Evolutionary conservation across 1,284 basidiomycete genomes (phyloP), one percentile per base, ranked within the genome.

Genomic region (Malassezia restricta): DNA sequence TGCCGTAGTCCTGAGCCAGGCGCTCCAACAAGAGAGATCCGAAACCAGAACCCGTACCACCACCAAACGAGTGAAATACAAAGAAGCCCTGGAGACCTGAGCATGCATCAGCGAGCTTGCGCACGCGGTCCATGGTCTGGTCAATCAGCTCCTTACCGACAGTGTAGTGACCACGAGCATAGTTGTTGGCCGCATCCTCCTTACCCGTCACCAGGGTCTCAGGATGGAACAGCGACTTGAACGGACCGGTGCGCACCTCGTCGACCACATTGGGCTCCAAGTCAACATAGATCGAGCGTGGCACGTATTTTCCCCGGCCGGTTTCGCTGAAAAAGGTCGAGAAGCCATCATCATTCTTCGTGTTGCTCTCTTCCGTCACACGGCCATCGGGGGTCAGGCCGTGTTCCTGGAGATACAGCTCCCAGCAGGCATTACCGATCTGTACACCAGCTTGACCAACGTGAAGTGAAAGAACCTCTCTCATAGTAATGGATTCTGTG

Each of bases 101-200:
- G 79, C 91, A 95, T 78, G 92, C 94, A 77, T 98, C 94, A 54
- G 92, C 88, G 61, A 98, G 83, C 67, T 88, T 85, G 73, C 94
- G 87, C 63, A 96, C 79, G 75, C 86, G 90, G 78, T 98, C 94
- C 82, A 96, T 87, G 54, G 92, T 90, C 49, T 83, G 76, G 75
- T 81, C 80, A 66, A 78, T 77, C 46, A 77, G 66, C 76, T 95
- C 91, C 77, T 95, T 96, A 64, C 91, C 91, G 71, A 96, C 82
- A 55, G 92, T 98, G 79, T 98, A 96, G 67, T 76, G 75, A 49
- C 59, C 62, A 89, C 87, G 66, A 85, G 82, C 66, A 59, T 47
- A 98, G 77, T 98, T 98, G 81, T 95, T 99, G 62, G 92, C 92
- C 51, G 91, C 92, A 74, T 98, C 94, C 79, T 99, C 94, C 80